These are phyloP conservation scores for Mycocentrospora acerina DNA, from an alignment of 2,329 filamentous ascomycete species.

Conservation along the genomic window DNA sequence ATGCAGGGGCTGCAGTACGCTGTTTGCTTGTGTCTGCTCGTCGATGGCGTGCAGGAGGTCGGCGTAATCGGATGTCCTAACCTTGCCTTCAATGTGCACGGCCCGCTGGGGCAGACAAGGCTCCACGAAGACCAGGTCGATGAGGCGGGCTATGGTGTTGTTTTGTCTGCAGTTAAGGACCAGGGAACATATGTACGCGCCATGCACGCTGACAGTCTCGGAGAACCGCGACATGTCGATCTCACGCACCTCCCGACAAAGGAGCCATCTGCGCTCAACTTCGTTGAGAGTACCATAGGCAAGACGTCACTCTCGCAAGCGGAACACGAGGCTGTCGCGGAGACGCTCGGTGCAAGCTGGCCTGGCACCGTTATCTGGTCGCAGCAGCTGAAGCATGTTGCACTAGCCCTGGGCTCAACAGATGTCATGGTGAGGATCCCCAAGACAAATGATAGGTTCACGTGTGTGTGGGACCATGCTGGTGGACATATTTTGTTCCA, in stretches of 20 bases:
- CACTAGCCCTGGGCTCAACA: constrained; percentile 52
- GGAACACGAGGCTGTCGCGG: constrained; percentile 42
- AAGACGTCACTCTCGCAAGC: constrained; percentile 41
- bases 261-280: constrained; percentile 40
- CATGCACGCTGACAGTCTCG: constrained; percentile 39
- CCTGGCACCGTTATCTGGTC: constrained; percentile 55
- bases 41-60: constrained; percentile 58
- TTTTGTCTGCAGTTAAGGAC: constrained; percentile 52
- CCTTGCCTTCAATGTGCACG: constrained; percentile 46
- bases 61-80: constrained; percentile 66
- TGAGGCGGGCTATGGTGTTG: constrained; percentile 41
- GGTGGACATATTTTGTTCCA: constrained; percentile 55
- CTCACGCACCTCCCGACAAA: constrained; percentile 17
- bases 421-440: constrained; percentile 54
- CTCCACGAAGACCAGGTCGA: constrained; percentile 46
- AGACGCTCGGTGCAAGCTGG: constrained; percentile 44
- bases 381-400: constrained; percentile 57
- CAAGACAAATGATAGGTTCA: constrained; percentile 45
- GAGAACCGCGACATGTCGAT: constrained; percentile 36
- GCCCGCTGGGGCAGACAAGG: constrained; percentile 15
- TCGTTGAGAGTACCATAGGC: constrained; percentile 49
- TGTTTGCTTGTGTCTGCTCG: constrained; percentile 60
- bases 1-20: constrained; percentile 64
- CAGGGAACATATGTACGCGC: constrained; percentile 47
- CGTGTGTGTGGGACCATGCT: constrained; percentile 59